These are phyloP conservation scores for Solanum sejunctum DNA, from an alignment of 257 asterid genomes.

Conservation along the genomic window DNA sequence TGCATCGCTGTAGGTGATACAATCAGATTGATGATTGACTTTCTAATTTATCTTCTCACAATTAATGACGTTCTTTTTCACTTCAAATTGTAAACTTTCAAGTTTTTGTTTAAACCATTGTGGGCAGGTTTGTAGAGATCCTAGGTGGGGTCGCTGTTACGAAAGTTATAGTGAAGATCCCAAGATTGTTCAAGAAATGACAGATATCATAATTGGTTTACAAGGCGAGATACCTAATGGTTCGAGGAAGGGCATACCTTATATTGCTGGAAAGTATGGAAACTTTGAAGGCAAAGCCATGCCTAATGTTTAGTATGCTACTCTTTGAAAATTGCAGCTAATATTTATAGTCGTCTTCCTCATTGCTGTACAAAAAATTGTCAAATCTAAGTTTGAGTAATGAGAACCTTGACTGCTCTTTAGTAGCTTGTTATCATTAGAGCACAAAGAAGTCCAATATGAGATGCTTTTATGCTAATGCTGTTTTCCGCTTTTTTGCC, in stretches of 20 bases:
- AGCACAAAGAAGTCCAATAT: not conserved
- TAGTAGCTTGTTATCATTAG: not conserved
- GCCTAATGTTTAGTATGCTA: not conserved
- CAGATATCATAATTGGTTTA: conserved; percentile 69
- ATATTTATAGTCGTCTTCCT: not conserved
- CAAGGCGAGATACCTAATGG: conserved; percentile 80
- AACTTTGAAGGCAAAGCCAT: conserved; percentile 5
- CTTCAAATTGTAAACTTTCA: not conserved
- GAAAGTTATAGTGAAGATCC: conserved; percentile 94
- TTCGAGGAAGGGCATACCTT: conserved; percentile 63
- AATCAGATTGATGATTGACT: not conserved
- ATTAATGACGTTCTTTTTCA: not conserved
- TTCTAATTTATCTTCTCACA: not conserved
- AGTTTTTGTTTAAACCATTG: not conserved
- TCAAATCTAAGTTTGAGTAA: not conserved
- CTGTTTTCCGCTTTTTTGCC: not conserved
- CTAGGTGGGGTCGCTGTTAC: conserved; percentile 95
- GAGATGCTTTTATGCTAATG: not conserved
- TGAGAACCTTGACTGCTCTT: not conserved
- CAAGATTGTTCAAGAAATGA: conserved; percentile 68
- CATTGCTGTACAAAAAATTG: not conserved
- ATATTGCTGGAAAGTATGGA: conserved; percentile 58
- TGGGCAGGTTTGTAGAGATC: conserved; percentile 83
- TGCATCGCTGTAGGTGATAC: conserved; percentile 71
- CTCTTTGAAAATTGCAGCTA: not conserved